Base-by-base conservation (phyloP, 495 filamentous ascomycete species). In the Penicillium steckii region DNA sequence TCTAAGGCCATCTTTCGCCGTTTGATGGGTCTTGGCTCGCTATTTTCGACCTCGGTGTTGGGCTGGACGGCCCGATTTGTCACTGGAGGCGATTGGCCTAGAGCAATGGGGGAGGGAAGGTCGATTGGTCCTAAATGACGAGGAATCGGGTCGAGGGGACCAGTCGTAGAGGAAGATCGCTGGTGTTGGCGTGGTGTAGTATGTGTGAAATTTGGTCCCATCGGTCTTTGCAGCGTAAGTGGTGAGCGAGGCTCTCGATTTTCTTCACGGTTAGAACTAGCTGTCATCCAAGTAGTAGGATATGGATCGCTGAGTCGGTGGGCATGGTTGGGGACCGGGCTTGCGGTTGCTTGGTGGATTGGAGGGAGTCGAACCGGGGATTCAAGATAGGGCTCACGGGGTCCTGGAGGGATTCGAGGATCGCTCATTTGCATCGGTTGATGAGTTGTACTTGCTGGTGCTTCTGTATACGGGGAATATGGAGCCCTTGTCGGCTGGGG, bases 1-100 rank as follows among this genome's bases (percentile, higher is more conserved):
- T 77, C 70, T 44, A 77, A 44, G 12, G 74, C 55, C 91, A 86
- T 62, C 77, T 86, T 56, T 84, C 78, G 72, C 76, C 95, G 62
- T 80, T 91, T 59, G 82, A 89, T 12, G 76, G 90, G 42, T 80
- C 90, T 67, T 81, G 55, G 50, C 17, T 72, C 70, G 1, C 57
- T 40, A 30, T 38, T 23, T n/a, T 72, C 61, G 3, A 56, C 37
- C 25, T 69, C 66, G 17, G 57, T 53, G 1, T 23, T 52, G 1
- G 57, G 42, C 12, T 53, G 60, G 1, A 63, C 62, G 18, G 56
- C 26, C 4, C 61, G 60, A 10, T 38, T 37, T 6, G 50, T 30
- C 3, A 48, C 30, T 3, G 64, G 44, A 6, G 62, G 48, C 8
- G 62, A 56, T 8, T 60, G 61, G 18, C 53, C 53, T 2, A 59